Conservation (phyloP, 345 rosid species). For the Garcia nutans region DNA sequence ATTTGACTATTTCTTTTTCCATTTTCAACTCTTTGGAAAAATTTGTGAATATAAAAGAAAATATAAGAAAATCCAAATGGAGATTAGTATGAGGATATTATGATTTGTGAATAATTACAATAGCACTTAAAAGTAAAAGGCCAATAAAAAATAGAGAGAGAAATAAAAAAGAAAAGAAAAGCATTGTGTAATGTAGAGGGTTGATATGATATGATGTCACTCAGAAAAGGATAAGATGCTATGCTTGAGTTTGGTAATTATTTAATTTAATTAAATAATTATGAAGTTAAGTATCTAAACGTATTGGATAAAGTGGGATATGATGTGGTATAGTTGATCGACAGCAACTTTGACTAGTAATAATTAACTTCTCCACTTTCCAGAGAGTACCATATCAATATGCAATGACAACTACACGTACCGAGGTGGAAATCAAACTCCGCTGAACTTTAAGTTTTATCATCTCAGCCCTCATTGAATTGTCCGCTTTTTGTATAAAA, state of each 20-base stretch:
- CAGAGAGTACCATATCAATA: not conserved
- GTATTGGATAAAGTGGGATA: not conserved
- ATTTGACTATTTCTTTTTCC: too few species aligned
- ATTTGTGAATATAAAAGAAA: not conserved
- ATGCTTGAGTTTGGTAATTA: not conserved
- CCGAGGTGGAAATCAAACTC: not conserved
- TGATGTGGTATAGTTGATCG: not conserved
- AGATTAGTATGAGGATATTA: not conserved
- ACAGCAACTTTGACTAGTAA: not conserved
- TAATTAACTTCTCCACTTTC: not conserved
- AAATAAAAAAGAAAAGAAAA: too few species aligned
- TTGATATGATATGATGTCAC: slow-evolving; percentile 5
- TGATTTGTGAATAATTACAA: too few species aligned
- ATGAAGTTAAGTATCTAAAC: not conserved
- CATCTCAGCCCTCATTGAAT: too few species aligned
- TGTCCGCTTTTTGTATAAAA: too few species aligned
- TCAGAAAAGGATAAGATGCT: slow-evolving; percentile 13
- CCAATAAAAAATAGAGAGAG: too few species aligned
- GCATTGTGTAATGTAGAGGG: not conserved
- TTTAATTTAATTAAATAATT: not conserved
- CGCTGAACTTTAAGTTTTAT: too few species aligned
- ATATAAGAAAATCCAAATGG: not conserved
- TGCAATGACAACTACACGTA: too few species aligned
- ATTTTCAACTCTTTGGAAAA: too few species aligned
- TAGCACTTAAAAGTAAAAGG: not conserved